A percentile compares a stretch with the other conserved stretches of the same genome.
phyloP scores from a whole-genome alignment of 108 stramenopile genomes.

The Aurantiochytrium sp. region DNA sequence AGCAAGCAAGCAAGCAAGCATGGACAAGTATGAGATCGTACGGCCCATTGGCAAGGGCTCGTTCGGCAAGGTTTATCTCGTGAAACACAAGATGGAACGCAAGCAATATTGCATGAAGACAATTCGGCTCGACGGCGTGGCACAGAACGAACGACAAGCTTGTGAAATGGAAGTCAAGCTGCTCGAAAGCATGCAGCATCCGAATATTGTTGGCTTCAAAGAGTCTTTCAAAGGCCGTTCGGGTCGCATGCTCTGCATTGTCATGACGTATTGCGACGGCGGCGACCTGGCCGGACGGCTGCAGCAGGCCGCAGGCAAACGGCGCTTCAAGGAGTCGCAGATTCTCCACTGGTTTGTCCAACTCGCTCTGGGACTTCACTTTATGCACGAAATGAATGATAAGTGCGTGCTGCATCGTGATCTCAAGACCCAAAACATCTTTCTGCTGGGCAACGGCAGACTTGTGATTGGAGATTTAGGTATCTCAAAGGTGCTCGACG shows the following conservation, averaged over 20 bases:
- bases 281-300: constrained; percentile 40
- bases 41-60: constrained; percentile 55
- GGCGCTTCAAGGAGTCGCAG: constrained; percentile 30
- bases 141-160: constrained; percentile 41
- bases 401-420: constrained; percentile 43
- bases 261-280: constrained; percentile 52
- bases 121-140: constrained; percentile 33
- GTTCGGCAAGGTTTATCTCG: constrained; percentile 50
- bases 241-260: constrained; percentile 36
- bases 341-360: constrained; percentile 53
- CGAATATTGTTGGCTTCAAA: constrained; percentile 53
- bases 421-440: constrained; percentile 51
- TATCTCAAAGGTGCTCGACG: constrained; percentile 54
- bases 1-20: not conserved
- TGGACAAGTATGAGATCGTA: constrained; percentile 49
- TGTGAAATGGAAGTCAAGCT: constrained; percentile 45
- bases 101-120: constrained; percentile 26
- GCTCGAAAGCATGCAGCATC: constrained; percentile 43
- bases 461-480: constrained; percentile 59
- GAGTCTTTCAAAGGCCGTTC: constrained; percentile 35
- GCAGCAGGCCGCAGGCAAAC: not conserved
- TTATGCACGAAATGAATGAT: constrained; percentile 34
- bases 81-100: not conserved
- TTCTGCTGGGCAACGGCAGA: constrained; percentile 49
- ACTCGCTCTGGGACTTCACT: constrained; percentile 40